Evolutionary conservation across 1,139 yeast genomes (phyloP), one percentile per base, ranked within the genome.

Genomic region (Nakaseomyces kungkrabaensis): DNA sequence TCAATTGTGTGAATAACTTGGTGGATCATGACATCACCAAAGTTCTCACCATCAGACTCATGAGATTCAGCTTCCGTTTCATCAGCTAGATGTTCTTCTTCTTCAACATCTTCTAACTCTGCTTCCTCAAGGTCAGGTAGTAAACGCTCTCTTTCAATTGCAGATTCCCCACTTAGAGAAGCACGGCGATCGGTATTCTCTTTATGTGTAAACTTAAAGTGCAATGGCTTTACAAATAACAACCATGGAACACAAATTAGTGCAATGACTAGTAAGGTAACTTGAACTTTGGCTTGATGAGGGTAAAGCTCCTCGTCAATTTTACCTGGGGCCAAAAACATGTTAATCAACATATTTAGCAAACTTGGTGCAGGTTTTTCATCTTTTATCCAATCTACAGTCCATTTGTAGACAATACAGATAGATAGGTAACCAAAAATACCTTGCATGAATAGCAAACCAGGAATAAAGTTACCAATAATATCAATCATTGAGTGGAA

Each of bases 1-100:
- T 94, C 99, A 69, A 94, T 94, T 1, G 99, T 94, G 67, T 92
- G 97, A 60, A 94, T 94, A 37, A 92, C 97, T 70, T 94, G 99
- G 68, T 94, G 97, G 57, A 94, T 92, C 77, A 94, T 85, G 40
- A 94, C 78, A 62, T 94, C 99, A 50, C 97, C 96, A 66, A 92
- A 82, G 54, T 82, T 80, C 65, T 78, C 85, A 27, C 72, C 77
- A 48, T 79, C 82, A 25, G 50, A 52, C 11, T 50, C 52, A 29
- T 55, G 52, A 13, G 53, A 55, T 29, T 56, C 55, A 6, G 53
- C 59, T 10, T 54, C 45, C 50, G 34, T 52, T 50, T 54, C 61
- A 41, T 47, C 58, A 13, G 45, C 33, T 46, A 50, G 38, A 25
- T 54, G 57, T 37, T 55, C 54, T 46, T 50, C 59, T 56, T 53